Percentiles rank a stretch among this genome's conserved stretches.
Conservation (phyloP, 768 basidiomycete genomes). For the Tricholoma furcatifolium region DNA sequence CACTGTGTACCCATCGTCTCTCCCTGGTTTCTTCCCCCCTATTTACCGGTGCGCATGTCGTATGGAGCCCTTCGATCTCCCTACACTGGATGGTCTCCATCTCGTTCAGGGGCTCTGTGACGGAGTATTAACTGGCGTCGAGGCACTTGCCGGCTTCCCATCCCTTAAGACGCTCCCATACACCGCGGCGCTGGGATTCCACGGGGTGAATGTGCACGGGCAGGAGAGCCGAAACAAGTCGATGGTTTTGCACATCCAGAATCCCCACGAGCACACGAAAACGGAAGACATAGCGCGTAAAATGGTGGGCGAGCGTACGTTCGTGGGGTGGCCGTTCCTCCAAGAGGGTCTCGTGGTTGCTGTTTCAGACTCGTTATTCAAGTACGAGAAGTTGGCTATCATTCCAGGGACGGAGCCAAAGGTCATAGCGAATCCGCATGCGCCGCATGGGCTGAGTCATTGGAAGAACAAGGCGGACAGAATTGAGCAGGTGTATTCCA, state of each 20-base stretch:
- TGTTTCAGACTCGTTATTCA: conserved; percentile 84
- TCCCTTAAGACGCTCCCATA: conserved; percentile 89
- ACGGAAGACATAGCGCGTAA: conserved; percentile 70
- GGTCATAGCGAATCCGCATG: conserved; percentile 73
- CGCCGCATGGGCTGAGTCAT: conserved; percentile 58
- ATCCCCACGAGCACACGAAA: conserved; percentile 66
- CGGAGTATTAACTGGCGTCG: conserved; percentile 82
- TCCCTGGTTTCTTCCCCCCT: conserved; percentile 94
- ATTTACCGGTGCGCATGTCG: conserved; percentile 75
- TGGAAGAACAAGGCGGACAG: conserved; percentile 84
- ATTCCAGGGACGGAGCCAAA: conserved; percentile 48
- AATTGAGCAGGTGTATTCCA: conserved; percentile 85
- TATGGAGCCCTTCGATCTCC: conserved; percentile 85
- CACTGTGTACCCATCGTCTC: conserved; percentile 81
- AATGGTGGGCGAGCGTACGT: conserved; percentile 76
- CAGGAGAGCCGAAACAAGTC: conserved; percentile 89
- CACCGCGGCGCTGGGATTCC: conserved; percentile 71
- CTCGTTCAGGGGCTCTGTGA: conserved; percentile 85
- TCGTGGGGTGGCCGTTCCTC: conserved; percentile 91
- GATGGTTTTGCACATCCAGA: conserved; percentile 85
- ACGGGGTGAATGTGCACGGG: conserved; percentile 93
- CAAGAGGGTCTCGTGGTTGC: conserved; percentile 88
- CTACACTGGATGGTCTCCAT: conserved; percentile 82
- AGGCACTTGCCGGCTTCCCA: conserved; percentile 94
- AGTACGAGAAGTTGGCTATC: conserved; percentile 71